Evolutionary conservation across 176 grass and related monocot genomes (phyloP).

Genomic region (Triticum turgidum): DNA sequence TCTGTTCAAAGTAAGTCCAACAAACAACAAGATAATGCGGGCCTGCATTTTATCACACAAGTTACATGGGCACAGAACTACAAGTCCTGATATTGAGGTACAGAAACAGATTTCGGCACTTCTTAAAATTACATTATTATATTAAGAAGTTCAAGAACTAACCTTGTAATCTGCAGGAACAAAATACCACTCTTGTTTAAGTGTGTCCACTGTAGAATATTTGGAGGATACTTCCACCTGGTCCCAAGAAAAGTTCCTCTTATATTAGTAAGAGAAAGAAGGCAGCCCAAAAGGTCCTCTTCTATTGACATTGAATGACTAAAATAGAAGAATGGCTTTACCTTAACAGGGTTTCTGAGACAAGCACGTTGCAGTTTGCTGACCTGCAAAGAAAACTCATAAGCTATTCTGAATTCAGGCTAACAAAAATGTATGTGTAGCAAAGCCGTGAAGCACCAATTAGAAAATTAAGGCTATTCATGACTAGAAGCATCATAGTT

Average conservation of each 20-base stretch:
- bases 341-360: constrained; percentile 94
- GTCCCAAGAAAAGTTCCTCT: not conserved
- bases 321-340: constrained; percentile 24
- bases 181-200: constrained; percentile 72
- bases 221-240: constrained; percentile 75
- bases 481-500: not conserved
- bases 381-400: constrained; percentile 47
- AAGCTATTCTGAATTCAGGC: constrained; percentile 19
- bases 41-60: not conserved
- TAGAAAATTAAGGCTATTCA: not conserved
- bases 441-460: not conserved
- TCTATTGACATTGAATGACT: not conserved
- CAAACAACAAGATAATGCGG: not conserved
- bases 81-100: not conserved
- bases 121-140: not conserved
- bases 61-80: not conserved
- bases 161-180: constrained; percentile 85
- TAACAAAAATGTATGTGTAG: not conserved
- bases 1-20: not conserved
- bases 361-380: constrained; percentile 89
- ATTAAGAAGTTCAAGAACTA: not conserved
- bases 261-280: constrained; percentile 23
- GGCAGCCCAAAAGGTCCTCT: not conserved
- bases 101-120: not conserved
- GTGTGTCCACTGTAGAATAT: constrained; percentile 91